A percentile compares a stretch with the other conserved stretches of the same genome.
Conservation (phyloP, 2,329 filamentous ascomycete species). For the Rutstroemia sydowiana region DNA sequence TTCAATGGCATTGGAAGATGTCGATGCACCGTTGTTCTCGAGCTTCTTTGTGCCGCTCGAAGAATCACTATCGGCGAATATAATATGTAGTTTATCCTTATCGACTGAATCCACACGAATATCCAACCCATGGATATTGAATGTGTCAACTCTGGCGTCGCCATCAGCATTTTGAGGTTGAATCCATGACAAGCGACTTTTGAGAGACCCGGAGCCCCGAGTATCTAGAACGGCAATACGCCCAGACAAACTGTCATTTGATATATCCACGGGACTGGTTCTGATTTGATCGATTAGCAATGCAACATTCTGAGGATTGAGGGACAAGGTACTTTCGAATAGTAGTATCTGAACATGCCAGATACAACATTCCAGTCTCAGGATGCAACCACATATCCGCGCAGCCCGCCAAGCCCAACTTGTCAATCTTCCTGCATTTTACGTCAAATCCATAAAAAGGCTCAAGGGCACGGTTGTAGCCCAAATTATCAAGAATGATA, state of each 20-base stretch:
- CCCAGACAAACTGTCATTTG: conserved; percentile 18
- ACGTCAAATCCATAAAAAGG: conserved; percentile 30
- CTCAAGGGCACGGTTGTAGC: conserved; percentile 27
- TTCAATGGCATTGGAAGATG: conserved; percentile 29
- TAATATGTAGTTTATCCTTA: conserved; percentile 22
- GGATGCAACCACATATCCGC: conserved; percentile 29
- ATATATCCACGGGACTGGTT: conserved; percentile 20
- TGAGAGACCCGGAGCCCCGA: conserved; percentile 17
- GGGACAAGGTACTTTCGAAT: conserved; percentile 20
- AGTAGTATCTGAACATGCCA: conserved; percentile 23
- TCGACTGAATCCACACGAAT: conserved; percentile 19
- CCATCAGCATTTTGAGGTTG: conserved; percentile 19
- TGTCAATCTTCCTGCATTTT: conserved; percentile 20
- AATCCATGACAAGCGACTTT: conserved; percentile 21
- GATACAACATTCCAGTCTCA: conserved; percentile 23
- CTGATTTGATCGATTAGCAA: conserved; percentile 10
- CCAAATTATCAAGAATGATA: conserved; percentile 27
- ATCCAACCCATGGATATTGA: conserved; percentile 32
- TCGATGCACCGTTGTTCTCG: conserved; percentile 21
- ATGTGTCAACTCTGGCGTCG: conserved; percentile 18
- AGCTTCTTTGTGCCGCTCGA: conserved; percentile 25
- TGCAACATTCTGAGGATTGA: background rate
- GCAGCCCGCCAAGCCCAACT: conserved; percentile 23
- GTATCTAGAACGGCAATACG: conserved; percentile 25
- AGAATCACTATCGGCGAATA: conserved; percentile 31